phyloP scores from a whole-genome alignment of 345 rosid species.

The Stellera chamaejasme region DNA sequence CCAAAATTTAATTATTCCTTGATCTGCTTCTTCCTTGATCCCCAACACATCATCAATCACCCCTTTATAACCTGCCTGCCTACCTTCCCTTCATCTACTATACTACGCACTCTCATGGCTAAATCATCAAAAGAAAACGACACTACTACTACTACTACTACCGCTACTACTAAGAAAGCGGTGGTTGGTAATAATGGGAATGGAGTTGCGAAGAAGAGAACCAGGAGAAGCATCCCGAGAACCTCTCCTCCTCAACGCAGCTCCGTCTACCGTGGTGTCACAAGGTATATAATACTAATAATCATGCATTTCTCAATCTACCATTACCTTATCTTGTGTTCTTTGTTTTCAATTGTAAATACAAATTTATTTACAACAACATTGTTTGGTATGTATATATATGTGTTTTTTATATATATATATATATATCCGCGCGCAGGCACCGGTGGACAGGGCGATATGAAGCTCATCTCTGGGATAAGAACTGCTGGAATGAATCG shows the following conservation, averaged over 20 bases:
- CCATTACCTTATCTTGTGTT: neutral
- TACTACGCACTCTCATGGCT: conserved; percentile 21
- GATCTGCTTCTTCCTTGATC: neutral
- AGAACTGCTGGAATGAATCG: conserved; percentile 79
- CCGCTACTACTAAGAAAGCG: neutral
- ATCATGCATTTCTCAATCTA: too few relatives aligned
- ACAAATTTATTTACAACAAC: too few relatives aligned
- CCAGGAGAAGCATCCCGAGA: conserved; percentile 68
- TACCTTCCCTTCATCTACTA: neutral
- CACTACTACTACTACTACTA: conserved; percentile 13
- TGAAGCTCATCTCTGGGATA: conserved; percentile 87
- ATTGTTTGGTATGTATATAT: too few relatives aligned
- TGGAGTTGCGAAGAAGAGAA: conserved; percentile 52
- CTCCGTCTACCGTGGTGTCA: conserved; percentile 82
- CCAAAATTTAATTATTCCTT: too few relatives aligned
- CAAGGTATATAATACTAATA: conserved; percentile 33
- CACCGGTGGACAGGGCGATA: conserved; percentile 86
- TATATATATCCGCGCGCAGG: conserved; percentile 20
- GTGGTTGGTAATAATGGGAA: conserved; percentile 16
- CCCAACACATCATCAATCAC: conserved; percentile 3
- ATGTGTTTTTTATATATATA: neutral
- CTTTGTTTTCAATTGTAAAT: too few relatives aligned
- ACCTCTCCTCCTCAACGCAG: conserved; percentile 90
- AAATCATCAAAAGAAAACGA: conserved; percentile 27
- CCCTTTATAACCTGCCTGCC: neutral